Evolutionary conservation across 140 eudicot genomes (phyloP), one percentile per base, ranked within the genome.

Genomic region (Erigeron philadelphicus): DNA sequence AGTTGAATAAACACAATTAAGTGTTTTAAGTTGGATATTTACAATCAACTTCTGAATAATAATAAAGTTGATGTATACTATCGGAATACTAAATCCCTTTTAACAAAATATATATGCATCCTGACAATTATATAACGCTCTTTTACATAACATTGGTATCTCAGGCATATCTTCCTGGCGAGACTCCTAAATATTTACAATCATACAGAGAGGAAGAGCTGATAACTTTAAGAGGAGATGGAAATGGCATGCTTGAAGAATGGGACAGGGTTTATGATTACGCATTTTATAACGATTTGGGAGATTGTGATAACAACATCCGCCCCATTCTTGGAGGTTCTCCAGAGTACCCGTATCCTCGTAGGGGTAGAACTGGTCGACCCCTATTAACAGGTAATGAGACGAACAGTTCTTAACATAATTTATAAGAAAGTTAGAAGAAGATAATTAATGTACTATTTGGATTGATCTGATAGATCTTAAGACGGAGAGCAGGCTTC

Each of bases 261-360:
- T 84, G 90, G 95, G 95, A 87, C 40, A 76, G 95, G 19, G 88
- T 87, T 3, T 87, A 84, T 25, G 95, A 87, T 45, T 87, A 84
- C 68, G 95, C 84, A 8, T 80, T 57, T 43, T 85, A 87, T 79
- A 80, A 87, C 40, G 91, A 87, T 48, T 73, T 87, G 53, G 86
- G 85, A 52, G 78, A 78, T 64, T 87, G 85, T 0, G 89, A 86
- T 70, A 53, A 71, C 16, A 31, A 72, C 31, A 81, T 68, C 8
- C 86, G 87, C 31, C 91, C 88, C 1, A 84, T 87, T 12, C 81
- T 87, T 40, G 95, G 95, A 45, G 95, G 95, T 45, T 85, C 95
- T 0, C 35, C 73, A 0, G 77, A 87, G 38, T 71, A 66, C 64
- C 95, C 95, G 13, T 87, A 87, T 74, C 95, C 95, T 11, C 86